phyloP scores from a whole-genome alignment of 768 basidiomycete genomes.

The Agrocybe pediades region DNA sequence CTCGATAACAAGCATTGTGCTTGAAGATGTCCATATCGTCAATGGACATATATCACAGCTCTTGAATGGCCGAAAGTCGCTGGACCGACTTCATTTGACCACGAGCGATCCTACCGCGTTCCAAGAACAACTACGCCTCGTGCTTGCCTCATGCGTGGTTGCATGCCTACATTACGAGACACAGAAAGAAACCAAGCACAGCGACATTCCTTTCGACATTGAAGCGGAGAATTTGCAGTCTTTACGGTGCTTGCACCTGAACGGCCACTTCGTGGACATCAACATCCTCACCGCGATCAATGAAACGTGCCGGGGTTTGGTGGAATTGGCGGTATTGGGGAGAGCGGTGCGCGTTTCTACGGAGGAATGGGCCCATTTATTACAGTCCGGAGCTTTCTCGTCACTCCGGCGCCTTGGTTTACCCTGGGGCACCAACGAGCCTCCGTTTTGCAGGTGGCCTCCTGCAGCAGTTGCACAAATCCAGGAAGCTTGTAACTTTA shows the following conservation, averaged over 20 bases:
- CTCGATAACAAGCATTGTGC: constrained; percentile 37
- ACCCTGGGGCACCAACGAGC: constrained; percentile 39
- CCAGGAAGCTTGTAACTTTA: constrained; percentile 16
- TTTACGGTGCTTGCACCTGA: constrained; percentile 42
- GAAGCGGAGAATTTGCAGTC: constrained; percentile 21
- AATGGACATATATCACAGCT: constrained; percentile 43
- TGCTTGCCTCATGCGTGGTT: constrained; percentile 43
- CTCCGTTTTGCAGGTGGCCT: constrained; percentile 43
- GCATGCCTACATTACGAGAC: constrained; percentile 46
- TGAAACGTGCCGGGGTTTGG: constrained; percentile 36
- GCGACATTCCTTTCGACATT: constrained; percentile 32
- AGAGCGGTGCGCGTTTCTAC: constrained; percentile 36
- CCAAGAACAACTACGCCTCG: constrained; percentile 40
- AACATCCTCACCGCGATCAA: constrained; percentile 35
- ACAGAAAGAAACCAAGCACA: constrained; percentile 22
- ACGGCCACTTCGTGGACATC: constrained; percentile 40
- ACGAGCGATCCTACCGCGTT: constrained; percentile 32
- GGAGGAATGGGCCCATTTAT: constrained; percentile 43
- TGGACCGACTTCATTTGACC: constrained; percentile 39
- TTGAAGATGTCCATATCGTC: constrained; percentile 46
- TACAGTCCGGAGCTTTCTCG: constrained; percentile 35
- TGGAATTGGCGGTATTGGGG: constrained; percentile 42
- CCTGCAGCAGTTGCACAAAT: constrained; percentile 18
- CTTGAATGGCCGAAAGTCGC: constrained; percentile 32
- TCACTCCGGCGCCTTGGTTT: constrained; percentile 35